phyloP scores from a whole-genome alignment of 164 flowering plant genomes.

The Echeveria elegans region DNA sequence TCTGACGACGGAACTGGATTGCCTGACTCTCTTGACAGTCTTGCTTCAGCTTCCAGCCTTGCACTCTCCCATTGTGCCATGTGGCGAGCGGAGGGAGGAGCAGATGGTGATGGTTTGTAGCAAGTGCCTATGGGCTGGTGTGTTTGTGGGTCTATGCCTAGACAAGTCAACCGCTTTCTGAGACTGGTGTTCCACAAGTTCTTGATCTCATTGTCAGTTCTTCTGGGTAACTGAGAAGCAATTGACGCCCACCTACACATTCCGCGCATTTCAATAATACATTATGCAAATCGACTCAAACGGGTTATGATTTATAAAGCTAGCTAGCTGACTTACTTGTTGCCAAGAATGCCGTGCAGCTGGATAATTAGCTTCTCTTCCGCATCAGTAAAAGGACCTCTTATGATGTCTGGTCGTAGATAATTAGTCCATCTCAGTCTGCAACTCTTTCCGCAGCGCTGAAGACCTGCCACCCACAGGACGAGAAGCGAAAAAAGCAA shows the following conservation, averaged over 20 bases:
- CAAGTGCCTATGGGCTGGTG: slow-evolving; percentile 7
- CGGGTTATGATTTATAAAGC: not conserved
- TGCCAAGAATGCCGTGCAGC: slow-evolving; percentile 3
- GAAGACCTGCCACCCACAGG: slow-evolving; percentile 1
- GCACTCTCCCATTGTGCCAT: slow-evolving; percentile 90
- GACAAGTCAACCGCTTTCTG: not conserved
- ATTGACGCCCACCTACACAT: not conserved
- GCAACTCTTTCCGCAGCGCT: slow-evolving; percentile 5
- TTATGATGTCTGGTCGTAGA: slow-evolving; percentile 5
- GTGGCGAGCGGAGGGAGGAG: not conserved
- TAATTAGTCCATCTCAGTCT: slow-evolving; percentile 9
- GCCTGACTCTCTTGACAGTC: slow-evolving; percentile 45
- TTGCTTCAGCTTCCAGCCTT: slow-evolving; percentile 85
- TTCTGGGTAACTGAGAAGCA: not conserved
- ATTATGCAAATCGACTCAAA: not conserved
- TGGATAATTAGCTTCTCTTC: slow-evolving; percentile 6
- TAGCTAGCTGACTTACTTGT: not conserved
- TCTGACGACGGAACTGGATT: slow-evolving; percentile 29
- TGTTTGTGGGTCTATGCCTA: not conserved
- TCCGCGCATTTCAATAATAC: not conserved
- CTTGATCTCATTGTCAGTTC: not conserved
- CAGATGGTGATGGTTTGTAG: not conserved
- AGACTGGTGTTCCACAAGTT: not conserved
- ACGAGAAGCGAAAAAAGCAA: not conserved
- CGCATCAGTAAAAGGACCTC: slow-evolving; percentile 6